Evolutionary conservation across 2,329 filamentous ascomycete genomes (phyloP).

Genomic region (Sarocladium strictum): DNA sequence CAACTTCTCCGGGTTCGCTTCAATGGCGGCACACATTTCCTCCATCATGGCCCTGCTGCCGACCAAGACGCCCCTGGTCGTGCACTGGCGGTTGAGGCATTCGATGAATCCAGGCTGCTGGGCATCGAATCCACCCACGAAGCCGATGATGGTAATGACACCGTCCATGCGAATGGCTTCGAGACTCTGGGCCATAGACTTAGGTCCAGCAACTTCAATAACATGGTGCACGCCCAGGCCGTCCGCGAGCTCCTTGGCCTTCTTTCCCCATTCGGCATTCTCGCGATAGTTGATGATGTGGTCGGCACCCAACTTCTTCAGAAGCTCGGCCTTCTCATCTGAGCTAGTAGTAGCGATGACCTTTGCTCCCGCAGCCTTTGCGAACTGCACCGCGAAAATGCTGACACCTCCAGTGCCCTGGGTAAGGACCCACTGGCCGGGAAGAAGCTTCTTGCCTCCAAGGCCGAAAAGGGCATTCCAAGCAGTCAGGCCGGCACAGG

Average conservation of each 20-base stretch:
- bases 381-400: constrained; percentile 58
- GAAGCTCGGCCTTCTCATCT: constrained; percentile 33
- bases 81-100: constrained; percentile 28
- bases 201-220: constrained; percentile 41
- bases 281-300: constrained; percentile 46
- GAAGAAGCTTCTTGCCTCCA: constrained; percentile 36
- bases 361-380: constrained; percentile 40
- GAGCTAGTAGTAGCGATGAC: constrained; percentile 45
- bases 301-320: constrained; percentile 42
- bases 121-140: constrained; percentile 22
- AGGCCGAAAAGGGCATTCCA: constrained; percentile 63
- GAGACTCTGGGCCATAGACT: constrained; percentile 38
- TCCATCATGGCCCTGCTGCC: constrained; percentile 43
- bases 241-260: constrained; percentile 34
- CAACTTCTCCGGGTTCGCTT: constrained; percentile 36
- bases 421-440: constrained; percentile 55
- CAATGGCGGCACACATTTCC: constrained; percentile 44
- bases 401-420: constrained; percentile 68
- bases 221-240: constrained; percentile 41
- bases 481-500: constrained; percentile 56
- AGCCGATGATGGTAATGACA: constrained; percentile 35
- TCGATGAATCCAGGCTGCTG: constrained; percentile 28
- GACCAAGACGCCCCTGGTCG: constrained; percentile 38
- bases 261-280: constrained; percentile 37
- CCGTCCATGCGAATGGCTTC: constrained; percentile 40